A percentile compares a stretch with the other conserved stretches of the same genome.
Conservation (phyloP, 129 eudicot species). For the Calendula officinalis region DNA sequence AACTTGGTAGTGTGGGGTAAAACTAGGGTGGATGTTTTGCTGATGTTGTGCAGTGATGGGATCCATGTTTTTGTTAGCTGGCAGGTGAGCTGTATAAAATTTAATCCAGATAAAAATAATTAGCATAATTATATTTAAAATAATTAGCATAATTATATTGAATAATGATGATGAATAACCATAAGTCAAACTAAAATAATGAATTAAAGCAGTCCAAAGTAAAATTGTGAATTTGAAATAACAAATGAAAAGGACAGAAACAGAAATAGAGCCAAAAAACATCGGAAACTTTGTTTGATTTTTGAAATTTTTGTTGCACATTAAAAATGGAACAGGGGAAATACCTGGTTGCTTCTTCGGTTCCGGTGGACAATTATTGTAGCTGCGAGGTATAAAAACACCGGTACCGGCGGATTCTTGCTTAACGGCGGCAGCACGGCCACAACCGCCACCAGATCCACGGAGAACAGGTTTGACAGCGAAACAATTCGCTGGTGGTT, state of each 20-base stretch:
- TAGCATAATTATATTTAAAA: neutral
- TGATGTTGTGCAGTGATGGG: conserved; percentile 13
- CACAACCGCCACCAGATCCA: conserved; percentile 4
- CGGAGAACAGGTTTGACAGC: conserved; percentile 9
- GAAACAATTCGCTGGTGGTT: neutral
- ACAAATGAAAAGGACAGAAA: neutral
- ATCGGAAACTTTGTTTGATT: neutral
- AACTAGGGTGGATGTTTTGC: conserved; percentile 22
- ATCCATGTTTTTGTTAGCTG: conserved; percentile 27
- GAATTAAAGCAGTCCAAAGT: conserved; percentile 15
- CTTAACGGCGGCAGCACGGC: conserved; percentile 20
- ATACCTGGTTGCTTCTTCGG: conserved; percentile 52
- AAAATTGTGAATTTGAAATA: neutral
- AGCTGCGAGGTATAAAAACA: conserved; percentile 66
- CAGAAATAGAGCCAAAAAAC: conserved; percentile 12
- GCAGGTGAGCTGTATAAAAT: conserved; percentile 36
- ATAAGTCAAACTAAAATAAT: conserved; percentile 17
- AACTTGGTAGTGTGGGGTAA: neutral
- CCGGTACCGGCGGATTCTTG: conserved; percentile 74
- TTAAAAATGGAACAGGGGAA: neutral
- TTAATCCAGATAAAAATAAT: neutral
- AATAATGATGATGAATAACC: neutral
- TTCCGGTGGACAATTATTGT: conserved; percentile 24
- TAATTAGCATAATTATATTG: neutral
- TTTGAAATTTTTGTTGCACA: neutral